phyloP scores from a whole-genome alignment of 495 filamentous ascomycete species.

The Cetradonia linearis region DNA sequence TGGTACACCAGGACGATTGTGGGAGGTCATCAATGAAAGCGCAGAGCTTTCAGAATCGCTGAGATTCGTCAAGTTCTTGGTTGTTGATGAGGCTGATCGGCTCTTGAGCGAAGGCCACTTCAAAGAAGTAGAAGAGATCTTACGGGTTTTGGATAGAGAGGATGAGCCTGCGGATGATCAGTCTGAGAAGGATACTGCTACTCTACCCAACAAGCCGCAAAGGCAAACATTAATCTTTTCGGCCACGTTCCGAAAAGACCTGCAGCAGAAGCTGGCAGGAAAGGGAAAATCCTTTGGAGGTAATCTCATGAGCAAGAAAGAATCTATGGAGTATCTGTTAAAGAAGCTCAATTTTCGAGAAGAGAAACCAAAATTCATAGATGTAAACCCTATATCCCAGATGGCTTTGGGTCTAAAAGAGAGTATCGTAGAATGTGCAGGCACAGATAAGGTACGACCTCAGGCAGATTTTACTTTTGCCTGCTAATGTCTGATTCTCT shows the following conservation, averaged over 20 bases:
- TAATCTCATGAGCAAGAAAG: slow-evolving; percentile 55
- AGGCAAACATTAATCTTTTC: slow-evolving; percentile 94
- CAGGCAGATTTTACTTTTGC: neutral
- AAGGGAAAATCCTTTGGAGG: slow-evolving; percentile 47
- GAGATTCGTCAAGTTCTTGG: slow-evolving; percentile 63
- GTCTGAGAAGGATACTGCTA: slow-evolving; percentile 24
- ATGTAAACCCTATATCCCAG: slow-evolving; percentile 75
- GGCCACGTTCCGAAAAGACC: slow-evolving; percentile 79
- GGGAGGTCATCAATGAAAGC: slow-evolving; percentile 76
- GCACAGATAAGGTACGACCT: slow-evolving; percentile 69
- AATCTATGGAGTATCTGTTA: slow-evolving; percentile 87
- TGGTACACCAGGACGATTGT: slow-evolving; percentile 83
- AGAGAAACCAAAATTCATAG: slow-evolving; percentile 77
- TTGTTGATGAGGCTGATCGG: slow-evolving; percentile 91
- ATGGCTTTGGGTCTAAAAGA: slow-evolving; percentile 82
- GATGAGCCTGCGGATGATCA: slow-evolving; percentile 36
- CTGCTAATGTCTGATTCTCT: slow-evolving; percentile 16
- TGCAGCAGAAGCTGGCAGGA: slow-evolving; percentile 82
- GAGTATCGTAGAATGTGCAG: slow-evolving; percentile 80
- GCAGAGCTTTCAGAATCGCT: slow-evolving; percentile 53
- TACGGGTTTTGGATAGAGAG: slow-evolving; percentile 59
- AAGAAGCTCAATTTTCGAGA: slow-evolving; percentile 81
- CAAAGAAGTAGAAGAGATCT: slow-evolving; percentile 81
- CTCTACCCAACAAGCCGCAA: slow-evolving; percentile 21
- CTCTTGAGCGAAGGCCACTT: slow-evolving; percentile 88